Evolutionary conservation across 2,329 filamentous ascomycete species (phyloP).

Genomic region (Thielaviopsis populi): DNA sequence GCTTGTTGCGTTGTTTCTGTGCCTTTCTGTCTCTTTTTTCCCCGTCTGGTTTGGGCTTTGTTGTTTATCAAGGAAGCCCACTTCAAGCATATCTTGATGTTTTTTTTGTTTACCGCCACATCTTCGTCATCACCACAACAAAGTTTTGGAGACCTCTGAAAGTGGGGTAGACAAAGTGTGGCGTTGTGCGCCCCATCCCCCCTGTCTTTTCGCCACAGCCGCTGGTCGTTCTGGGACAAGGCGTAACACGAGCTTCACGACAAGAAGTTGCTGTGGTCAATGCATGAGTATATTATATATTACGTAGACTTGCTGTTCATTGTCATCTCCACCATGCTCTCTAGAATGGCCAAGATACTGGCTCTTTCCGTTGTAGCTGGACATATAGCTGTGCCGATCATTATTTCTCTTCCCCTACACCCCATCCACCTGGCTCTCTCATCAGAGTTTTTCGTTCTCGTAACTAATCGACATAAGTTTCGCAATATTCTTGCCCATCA

Average conservation of each 20-base stretch:
- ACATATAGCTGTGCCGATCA: no score
- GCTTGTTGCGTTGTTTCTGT: background rate
- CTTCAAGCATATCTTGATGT: background rate
- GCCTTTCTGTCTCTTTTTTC: background rate
- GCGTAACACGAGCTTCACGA: background rate
- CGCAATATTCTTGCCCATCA: constrained; percentile 82
- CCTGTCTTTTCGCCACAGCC: background rate
- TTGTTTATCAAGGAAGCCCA: background rate
- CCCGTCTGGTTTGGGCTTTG: background rate
- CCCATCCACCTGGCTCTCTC: background rate
- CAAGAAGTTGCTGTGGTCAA: no score
- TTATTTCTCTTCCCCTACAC: background rate
- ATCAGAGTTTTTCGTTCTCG: background rate
- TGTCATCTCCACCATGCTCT: no score
- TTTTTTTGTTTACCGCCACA: constrained; percentile 10
- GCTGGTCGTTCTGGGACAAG: background rate
- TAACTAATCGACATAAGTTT: constrained; percentile 48
- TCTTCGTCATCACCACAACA: constrained; percentile 10
- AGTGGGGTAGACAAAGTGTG: constrained; percentile 1
- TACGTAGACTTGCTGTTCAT: no score
- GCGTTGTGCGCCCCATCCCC: background rate
- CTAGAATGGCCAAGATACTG: no score
- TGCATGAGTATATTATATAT: no score
- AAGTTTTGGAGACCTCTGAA: background rate
- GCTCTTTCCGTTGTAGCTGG: no score